phyloP scores from a whole-genome alignment of 345 rosid genomes.

The Carallia brachiata region DNA sequence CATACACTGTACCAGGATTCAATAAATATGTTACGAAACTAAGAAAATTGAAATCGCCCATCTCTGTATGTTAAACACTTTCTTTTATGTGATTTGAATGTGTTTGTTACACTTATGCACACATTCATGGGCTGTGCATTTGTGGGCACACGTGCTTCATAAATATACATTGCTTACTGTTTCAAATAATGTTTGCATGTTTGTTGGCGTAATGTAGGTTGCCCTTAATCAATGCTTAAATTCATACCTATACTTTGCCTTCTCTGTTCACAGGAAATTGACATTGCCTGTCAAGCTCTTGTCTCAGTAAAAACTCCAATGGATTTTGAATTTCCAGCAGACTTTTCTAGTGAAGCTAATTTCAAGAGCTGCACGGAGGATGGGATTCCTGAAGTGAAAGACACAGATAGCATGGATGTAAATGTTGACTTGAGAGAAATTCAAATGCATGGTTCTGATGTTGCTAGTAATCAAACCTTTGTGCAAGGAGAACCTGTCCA shows the following conservation, averaged over 20 bases:
- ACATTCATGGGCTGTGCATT: too few species aligned
- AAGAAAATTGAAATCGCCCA: too few species aligned
- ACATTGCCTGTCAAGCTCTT: slow-evolving; percentile 25
- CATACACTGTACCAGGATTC: too few species aligned
- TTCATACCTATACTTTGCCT: neutral
- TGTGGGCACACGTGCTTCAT: too few species aligned
- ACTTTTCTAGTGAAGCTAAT: slow-evolving; percentile 26
- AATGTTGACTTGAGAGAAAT: slow-evolving; percentile 20
- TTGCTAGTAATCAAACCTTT: slow-evolving; percentile 14
- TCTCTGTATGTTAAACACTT: too few species aligned
- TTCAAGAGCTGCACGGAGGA: slow-evolving; percentile 22
- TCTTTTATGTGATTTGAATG: too few species aligned
- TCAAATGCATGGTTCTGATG: slow-evolving; percentile 28
- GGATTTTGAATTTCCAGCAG: slow-evolving; percentile 38
- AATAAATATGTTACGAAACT: too few species aligned
- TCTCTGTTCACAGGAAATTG: slow-evolving; percentile 26
- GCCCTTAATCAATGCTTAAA: neutral
- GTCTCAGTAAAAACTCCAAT: slow-evolving; percentile 18
- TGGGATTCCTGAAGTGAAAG: slow-evolving; percentile 22
- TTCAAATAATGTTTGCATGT: too few species aligned
- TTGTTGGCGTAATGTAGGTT: too few species aligned
- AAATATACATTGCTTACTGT: too few species aligned
- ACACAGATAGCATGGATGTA: slow-evolving; percentile 15
- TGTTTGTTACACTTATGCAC: too few species aligned
- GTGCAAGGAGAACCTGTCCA: slow-evolving; percentile 34